phyloP scores from a whole-genome alignment of 164 flowering plant species.

The Annona squamosa region DNA sequence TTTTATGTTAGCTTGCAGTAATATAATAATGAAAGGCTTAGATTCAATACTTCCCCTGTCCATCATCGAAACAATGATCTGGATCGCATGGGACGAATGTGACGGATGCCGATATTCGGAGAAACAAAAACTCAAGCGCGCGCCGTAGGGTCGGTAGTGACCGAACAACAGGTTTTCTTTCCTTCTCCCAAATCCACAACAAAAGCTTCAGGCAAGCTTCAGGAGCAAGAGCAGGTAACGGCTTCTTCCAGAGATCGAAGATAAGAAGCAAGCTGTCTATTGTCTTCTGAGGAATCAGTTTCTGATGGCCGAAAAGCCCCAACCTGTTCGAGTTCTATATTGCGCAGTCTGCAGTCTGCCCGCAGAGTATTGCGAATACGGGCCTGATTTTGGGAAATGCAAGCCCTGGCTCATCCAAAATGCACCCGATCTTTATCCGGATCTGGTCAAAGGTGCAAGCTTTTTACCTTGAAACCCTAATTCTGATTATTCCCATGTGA shows the following conservation, averaged over 20 bases:
- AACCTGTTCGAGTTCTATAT: conserved; percentile 62
- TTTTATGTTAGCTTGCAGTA: no score
- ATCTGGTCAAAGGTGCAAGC: conserved; percentile 64
- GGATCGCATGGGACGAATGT: no score
- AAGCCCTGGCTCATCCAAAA: conserved; percentile 91
- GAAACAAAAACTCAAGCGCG: no score
- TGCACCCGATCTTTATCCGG: conserved; percentile 77
- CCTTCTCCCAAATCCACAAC: neutral
- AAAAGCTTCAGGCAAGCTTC: neutral
- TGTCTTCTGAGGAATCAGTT: neutral
- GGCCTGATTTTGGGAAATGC: conserved; percentile 90
- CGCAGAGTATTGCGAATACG: conserved; percentile 92
- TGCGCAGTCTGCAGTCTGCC: conserved; percentile 74
- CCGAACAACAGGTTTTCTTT: neutral
- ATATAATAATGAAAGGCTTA: no score
- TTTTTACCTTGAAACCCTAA: neutral
- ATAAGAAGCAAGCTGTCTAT: neutral
- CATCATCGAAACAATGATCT: no score
- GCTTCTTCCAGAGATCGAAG: neutral
- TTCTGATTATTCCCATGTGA: neutral
- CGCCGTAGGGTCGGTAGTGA: no score
- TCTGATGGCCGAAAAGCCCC: conserved; percentile 76
- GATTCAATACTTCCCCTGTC: no score
- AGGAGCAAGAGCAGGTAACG: neutral
- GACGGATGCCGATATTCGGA: no score